Evolutionary conservation across 2,329 filamentous ascomycete genomes (phyloP).

Genomic region (Exophiala phaeomuriformis): DNA sequence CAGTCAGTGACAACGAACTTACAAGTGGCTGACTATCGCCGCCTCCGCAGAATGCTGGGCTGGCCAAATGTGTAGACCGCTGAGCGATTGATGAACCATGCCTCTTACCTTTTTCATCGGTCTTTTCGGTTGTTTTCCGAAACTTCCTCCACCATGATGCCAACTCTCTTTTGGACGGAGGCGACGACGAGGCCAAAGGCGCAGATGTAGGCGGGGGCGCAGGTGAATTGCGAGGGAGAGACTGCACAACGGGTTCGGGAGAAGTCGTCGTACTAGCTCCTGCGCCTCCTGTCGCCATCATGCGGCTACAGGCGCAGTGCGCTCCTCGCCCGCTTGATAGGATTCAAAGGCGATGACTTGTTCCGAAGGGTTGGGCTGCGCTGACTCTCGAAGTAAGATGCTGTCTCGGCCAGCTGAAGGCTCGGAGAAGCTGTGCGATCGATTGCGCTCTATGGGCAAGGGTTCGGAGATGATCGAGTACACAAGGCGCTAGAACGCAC

Average conservation of each 20-base stretch:
- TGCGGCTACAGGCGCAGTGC: slow-evolving; percentile 21
- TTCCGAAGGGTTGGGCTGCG: background rate
- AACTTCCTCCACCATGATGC: slow-evolving; percentile 98
- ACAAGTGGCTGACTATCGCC: no score
- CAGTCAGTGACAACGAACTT: slow-evolving; percentile 8
- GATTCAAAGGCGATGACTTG: background rate
- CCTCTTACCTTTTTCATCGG: slow-evolving; percentile 55
- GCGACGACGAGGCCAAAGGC: slow-evolving; percentile 54
- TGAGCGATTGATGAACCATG: background rate
- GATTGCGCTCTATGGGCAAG: background rate
- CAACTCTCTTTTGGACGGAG: slow-evolving; percentile 77
- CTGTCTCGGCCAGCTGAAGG: background rate
- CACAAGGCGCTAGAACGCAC: background rate
- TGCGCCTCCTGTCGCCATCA: slow-evolving; percentile 23
- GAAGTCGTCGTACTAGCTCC: slow-evolving; percentile 7
- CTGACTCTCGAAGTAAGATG: background rate
- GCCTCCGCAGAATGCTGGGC: background rate
- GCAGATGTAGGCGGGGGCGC: slow-evolving; percentile 33
- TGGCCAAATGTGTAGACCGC: background rate
- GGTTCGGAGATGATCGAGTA: background rate
- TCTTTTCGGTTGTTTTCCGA: slow-evolving; percentile 61
- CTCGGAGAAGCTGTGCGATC: background rate
- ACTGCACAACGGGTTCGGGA: slow-evolving; percentile 16
- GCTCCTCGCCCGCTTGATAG: slow-evolving; percentile 3
- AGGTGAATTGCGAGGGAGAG: slow-evolving; percentile 30